Evolutionary conservation across 2,329 filamentous ascomycete genomes (phyloP).

Genomic region (Aureobasidium sp.): DNA sequence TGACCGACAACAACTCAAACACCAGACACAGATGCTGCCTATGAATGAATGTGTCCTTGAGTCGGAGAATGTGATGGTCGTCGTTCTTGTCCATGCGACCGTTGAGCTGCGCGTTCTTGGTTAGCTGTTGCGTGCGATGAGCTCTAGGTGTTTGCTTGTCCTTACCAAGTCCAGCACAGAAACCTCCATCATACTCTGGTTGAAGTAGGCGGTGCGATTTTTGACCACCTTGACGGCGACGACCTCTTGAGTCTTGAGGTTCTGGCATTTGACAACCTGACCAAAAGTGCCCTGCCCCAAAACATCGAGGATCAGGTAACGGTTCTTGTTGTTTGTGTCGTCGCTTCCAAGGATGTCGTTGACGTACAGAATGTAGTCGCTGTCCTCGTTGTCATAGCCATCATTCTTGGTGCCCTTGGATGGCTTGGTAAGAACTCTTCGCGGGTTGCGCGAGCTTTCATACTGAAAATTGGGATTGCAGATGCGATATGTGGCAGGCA

Average conservation of each 20-base stretch:
- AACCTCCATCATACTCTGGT: conserved; percentile 99
- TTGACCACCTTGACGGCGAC: conserved; percentile 99
- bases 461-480: conserved; percentile 99
- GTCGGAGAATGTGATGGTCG: conserved; percentile 85
- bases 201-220: conserved; percentile 98
- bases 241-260: conserved; percentile 95
- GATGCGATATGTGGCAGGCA: conserved; percentile 93
- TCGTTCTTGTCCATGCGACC: conserved; percentile 99
- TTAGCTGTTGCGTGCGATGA: conserved; percentile 22
- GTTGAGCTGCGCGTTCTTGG: conserved; percentile 60
- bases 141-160: not conserved
- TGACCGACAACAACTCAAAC: conserved; percentile 93
- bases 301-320: conserved; percentile 94
- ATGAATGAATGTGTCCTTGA: conserved; percentile 98
- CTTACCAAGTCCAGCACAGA: conserved; percentile 88
- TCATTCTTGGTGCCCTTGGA: conserved; percentile 99
- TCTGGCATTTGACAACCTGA: conserved; percentile 98
- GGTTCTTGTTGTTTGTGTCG: conserved; percentile 97
- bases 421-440: conserved; percentile 91
- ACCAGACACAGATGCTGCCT: conserved; percentile 93
- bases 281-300: conserved; percentile 96
- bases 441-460: conserved; percentile 92
- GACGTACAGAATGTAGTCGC: conserved; percentile 97
- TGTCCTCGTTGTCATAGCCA: conserved; percentile 97
- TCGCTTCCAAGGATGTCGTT: conserved; percentile 98